Percentiles rank a stretch among this genome's conserved stretches.
Conservation (phyloP, 108 stramenopile genomes). For the Skeletonema costatum region DNA sequence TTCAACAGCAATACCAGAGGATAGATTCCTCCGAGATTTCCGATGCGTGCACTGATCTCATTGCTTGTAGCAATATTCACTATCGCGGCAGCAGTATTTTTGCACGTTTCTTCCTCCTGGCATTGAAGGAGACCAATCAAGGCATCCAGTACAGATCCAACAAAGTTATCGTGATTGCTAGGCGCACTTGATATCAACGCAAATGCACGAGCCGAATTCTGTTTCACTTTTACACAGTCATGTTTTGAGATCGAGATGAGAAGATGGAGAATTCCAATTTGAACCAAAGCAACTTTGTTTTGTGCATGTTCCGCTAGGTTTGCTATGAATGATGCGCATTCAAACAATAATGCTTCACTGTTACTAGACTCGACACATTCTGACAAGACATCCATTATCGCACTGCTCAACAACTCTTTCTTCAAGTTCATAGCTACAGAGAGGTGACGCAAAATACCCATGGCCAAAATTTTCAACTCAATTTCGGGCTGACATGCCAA, state of each 20-base stretch:
- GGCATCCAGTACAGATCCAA: constrained; percentile 6
- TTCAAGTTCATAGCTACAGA: constrained; percentile 66
- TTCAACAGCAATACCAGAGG: constrained; percentile 15
- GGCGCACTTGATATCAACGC: constrained; percentile 33
- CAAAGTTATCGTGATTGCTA: constrained; percentile 19
- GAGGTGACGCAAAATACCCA: constrained; percentile 67
- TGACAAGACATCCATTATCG: constrained; percentile 56
- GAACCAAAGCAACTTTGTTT: constrained; percentile 41
- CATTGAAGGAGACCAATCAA: constrained; percentile 31
- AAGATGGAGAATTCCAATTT: constrained; percentile 33
- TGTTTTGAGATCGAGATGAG: constrained; percentile 25
- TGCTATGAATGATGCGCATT: constrained; percentile 48
- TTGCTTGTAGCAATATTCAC: constrained; percentile 21
- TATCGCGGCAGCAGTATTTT: constrained; percentile 23
- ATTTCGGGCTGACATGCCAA: constrained; percentile 51
- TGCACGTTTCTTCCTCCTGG: constrained; percentile 32
- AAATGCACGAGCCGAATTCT: constrained; percentile 35
- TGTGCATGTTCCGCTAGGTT: constrained; percentile 55
- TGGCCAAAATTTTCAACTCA: constrained; percentile 58
- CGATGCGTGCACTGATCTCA: constrained; percentile 16
- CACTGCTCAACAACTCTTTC: constrained; percentile 58
- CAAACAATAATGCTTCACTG: constrained; percentile 43
- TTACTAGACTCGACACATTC: constrained; percentile 35
- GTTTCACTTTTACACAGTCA: constrained; percentile 14
- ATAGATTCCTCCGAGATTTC: constrained; percentile 14